Percentiles rank a stretch among this genome's conserved stretches.
Conservation (phyloP, 805 yeast species). For the Sugiyamaella marilandica region DNA sequence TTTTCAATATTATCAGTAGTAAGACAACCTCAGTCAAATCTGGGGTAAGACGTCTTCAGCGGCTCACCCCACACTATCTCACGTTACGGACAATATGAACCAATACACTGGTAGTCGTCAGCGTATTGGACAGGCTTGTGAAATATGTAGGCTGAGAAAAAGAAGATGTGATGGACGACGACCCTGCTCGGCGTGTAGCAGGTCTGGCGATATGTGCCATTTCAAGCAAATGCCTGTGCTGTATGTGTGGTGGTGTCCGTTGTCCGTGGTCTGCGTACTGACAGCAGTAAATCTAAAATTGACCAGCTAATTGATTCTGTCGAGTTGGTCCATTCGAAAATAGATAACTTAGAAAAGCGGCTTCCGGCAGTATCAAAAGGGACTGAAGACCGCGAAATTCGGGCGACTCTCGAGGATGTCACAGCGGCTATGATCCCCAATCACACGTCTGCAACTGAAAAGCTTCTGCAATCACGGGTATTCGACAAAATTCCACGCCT, state of each 20-base stretch:
- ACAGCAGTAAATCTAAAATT: constrained; percentile 10
- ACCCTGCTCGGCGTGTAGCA: constrained; percentile 9
- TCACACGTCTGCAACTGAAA: constrained; percentile 13
- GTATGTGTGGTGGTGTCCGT: not conserved
- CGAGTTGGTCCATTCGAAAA: constrained; percentile 3
- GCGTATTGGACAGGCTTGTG: not conserved
- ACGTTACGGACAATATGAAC: too few relatives aligned
- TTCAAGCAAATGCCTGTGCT: constrained; percentile 7
- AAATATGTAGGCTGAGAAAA: constrained; percentile 3
- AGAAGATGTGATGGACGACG: constrained; percentile 11
- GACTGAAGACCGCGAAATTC: not conserved
- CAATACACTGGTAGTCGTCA: too few relatives aligned
- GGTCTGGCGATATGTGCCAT: constrained; percentile 8
- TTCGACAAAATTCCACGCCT: constrained; percentile 7
- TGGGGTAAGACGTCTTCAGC: too few relatives aligned
- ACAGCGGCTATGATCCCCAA: constrained; percentile 7
- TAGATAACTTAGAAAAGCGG: not conserved
- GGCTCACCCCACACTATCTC: too few relatives aligned
- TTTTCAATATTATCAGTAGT: too few relatives aligned
- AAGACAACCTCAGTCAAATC: too few relatives aligned
- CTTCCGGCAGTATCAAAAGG: not conserved
- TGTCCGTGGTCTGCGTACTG: too few relatives aligned
- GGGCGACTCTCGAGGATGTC: not conserved
- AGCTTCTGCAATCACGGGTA: constrained; percentile 5
- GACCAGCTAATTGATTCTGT: constrained; percentile 9